Conservation (phyloP, 148 eudicot species). For the Diospyros lotus region DNA sequence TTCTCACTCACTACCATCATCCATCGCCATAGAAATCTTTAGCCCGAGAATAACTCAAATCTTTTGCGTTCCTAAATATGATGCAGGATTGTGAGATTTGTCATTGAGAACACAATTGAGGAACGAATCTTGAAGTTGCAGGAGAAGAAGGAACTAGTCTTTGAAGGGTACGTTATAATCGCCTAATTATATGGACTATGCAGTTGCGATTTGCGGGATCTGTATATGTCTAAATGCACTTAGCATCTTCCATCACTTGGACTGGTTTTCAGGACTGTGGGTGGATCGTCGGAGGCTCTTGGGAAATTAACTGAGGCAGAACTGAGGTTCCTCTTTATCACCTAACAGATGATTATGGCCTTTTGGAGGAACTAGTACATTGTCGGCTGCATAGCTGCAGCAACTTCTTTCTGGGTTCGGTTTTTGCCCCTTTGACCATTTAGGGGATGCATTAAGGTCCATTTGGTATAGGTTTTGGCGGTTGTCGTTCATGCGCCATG, state of each 20-base stretch:
- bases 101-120: constrained; percentile 81
- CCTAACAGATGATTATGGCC: constrained; percentile 13
- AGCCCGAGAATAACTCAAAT: background rate
- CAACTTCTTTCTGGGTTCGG: too few relatives aligned
- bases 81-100: constrained; percentile 75
- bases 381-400: too few relatives aligned
- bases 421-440: too few relatives aligned
- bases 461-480: too few relatives aligned
- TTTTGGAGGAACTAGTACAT: too few relatives aligned
- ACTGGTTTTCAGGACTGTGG: constrained; percentile 61
- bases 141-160: constrained; percentile 88
- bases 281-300: constrained; percentile 81
- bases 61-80: too few relatives aligned
- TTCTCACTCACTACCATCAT: background rate
- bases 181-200: background rate
- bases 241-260: background rate
- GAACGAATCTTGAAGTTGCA: constrained; percentile 89
- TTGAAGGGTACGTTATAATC: constrained; percentile 70
- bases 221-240: background rate
- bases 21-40: background rate
- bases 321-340: constrained; percentile 64
- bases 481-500: too few relatives aligned
- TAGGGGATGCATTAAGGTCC: too few relatives aligned
- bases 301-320: constrained; percentile 84
- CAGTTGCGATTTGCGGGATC: background rate